phyloP scores from a whole-genome alignment of 345 rosid species.

The Syzygium aromaticum region DNA sequence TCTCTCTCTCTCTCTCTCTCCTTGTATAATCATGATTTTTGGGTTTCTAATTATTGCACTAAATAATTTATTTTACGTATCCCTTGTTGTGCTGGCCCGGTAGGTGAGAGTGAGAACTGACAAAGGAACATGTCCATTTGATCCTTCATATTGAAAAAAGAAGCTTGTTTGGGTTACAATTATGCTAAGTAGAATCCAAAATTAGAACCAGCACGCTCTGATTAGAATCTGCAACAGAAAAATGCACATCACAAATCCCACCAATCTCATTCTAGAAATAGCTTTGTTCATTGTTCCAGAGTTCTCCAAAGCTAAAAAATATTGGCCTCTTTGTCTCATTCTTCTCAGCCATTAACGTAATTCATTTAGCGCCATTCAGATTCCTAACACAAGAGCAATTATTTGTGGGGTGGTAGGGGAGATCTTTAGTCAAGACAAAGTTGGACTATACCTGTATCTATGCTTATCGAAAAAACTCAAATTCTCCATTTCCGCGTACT shows the following conservation, averaged over 20 bases:
- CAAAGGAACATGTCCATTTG: not conserved
- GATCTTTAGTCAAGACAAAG: constrained; percentile 1
- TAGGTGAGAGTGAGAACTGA: constrained; percentile 1
- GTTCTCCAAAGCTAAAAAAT: not conserved
- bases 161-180: not conserved
- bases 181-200: not conserved
- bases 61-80: not conserved
- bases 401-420: not conserved
- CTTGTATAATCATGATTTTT: not conserved
- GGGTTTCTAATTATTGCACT: not conserved
- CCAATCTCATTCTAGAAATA: not conserved
- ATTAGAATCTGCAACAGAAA: not conserved
- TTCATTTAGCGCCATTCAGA: not conserved
- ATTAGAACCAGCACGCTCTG: not conserved
- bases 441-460: not conserved
- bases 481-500: not conserved
- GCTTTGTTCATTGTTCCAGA: not conserved
- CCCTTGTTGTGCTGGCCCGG: not conserved
- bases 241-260: not conserved
- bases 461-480: not conserved
- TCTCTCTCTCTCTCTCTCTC: not conserved
- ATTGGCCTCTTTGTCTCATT: not conserved
- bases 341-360: not conserved
- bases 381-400: not conserved
- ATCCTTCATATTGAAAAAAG: not conserved